Conservation (phyloP, 805 yeast species). For the Pichia membranifaciens region DNA sequence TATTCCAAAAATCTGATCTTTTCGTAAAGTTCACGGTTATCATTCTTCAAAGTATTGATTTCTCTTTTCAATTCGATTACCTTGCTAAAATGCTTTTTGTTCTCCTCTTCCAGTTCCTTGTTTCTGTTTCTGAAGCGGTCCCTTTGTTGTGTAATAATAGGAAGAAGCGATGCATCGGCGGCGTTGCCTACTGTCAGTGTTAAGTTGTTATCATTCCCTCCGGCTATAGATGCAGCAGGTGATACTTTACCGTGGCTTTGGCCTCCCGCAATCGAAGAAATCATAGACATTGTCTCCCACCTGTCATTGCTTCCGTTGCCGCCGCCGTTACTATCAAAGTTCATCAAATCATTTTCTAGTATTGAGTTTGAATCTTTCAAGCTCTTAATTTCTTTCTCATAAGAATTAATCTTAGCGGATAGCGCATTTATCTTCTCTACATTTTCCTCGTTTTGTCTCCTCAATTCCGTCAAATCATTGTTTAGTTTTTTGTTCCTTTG, state of each 20-base stretch:
- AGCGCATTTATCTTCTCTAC: slow-evolving; percentile 36
- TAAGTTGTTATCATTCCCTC: slow-evolving; percentile 24
- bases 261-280: slow-evolving; percentile 45
- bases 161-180: slow-evolving; percentile 51
- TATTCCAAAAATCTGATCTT: slow-evolving; percentile 63
- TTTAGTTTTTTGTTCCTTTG: slow-evolving; percentile 69
- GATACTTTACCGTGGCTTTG: slow-evolving; percentile 28
- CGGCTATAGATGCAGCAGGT: slow-evolving; percentile 49
- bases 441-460: slow-evolving; percentile 53
- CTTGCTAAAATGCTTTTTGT: slow-evolving; percentile 49
- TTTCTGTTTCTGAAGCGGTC: slow-evolving; percentile 85
- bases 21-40: slow-evolving; percentile 76
- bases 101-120: slow-evolving; percentile 76
- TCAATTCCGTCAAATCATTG: slow-evolving; percentile 57
- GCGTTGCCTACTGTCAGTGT: neutral
- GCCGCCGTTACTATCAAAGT: slow-evolving; percentile 38
- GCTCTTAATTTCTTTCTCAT: slow-evolving; percentile 35
- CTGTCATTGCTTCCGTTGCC: slow-evolving; percentile 32
- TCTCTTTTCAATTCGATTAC: slow-evolving; percentile 61
- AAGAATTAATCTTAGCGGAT: slow-evolving; percentile 31
- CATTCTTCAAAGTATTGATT: slow-evolving; percentile 56
- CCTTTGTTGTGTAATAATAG: slow-evolving; percentile 89
- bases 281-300: slow-evolving; percentile 60
- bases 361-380: slow-evolving; percentile 46
- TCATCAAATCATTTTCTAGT: slow-evolving; percentile 69